phyloP scores from a whole-genome alignment of 2,329 filamentous ascomycete genomes.

The Venturia oleaginea region DNA sequence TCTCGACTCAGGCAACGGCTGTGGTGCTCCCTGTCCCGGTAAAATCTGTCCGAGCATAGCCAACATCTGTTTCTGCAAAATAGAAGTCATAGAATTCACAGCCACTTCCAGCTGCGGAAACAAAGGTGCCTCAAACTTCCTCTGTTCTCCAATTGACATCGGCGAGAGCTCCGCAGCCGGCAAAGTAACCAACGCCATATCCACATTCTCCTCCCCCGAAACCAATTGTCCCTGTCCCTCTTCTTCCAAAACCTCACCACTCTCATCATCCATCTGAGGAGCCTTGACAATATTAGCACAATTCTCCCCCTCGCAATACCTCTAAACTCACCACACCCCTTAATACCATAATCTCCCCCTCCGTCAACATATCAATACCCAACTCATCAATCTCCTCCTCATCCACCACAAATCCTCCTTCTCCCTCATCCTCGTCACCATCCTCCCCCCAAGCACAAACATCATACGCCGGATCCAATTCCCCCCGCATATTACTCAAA shows the following conservation, averaged over 20 bases:
- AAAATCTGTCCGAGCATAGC: conserved; percentile 1
- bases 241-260: conserved; percentile 22
- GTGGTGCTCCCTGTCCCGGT: not conserved
- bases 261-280: conserved; percentile 12
- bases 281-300: conserved; percentile 14
- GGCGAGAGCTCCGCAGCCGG: not conserved
- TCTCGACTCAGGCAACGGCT: not conserved
- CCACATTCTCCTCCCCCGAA: not conserved
- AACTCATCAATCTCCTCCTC: conserved; percentile 3
- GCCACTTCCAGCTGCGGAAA: conserved; percentile 2
- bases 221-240: not conserved
- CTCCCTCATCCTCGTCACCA: not conserved
- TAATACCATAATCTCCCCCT: not conserved
- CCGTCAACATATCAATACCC: not conserved
- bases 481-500: conserved; percentile 52
- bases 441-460: not conserved
- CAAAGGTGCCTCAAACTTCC: not conserved
- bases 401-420: not conserved
- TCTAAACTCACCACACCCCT: conserved; percentile 13
- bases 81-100: not conserved
- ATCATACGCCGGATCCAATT: conserved; percentile 33
- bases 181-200: not conserved
- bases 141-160: not conserved
- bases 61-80: not conserved
- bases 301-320: conserved; percentile 30